Conservation (phyloP, 192 early-diverging fungal species). For the Paraglomus occultum region DNA sequence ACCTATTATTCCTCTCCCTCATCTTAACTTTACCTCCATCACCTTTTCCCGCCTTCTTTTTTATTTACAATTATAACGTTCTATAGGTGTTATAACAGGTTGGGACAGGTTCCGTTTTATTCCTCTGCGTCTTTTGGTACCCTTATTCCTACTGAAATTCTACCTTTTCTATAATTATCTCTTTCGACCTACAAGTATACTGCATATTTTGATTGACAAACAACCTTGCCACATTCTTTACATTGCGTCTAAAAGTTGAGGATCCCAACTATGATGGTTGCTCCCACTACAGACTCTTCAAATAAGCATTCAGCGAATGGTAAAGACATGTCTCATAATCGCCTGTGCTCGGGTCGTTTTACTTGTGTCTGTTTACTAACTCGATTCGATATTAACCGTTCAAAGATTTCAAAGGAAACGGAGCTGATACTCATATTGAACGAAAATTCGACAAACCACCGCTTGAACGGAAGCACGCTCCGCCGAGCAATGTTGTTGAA, state of each 20-base stretch:
- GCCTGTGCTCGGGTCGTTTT: neutral
- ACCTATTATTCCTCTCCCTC: neutral
- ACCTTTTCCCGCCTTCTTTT: neutral
- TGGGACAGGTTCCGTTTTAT: neutral
- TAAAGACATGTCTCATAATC: neutral
- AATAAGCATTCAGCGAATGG: conserved; percentile 12
- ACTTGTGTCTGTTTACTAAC: neutral
- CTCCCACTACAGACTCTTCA: conserved; percentile 2
- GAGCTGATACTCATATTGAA: neutral
- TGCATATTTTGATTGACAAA: neutral
- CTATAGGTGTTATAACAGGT: neutral
- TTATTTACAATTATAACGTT: neutral
- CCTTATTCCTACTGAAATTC: neutral
- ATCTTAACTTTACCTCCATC: neutral
- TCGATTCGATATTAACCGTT: neutral
- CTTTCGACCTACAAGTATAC: neutral
- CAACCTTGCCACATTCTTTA: neutral
- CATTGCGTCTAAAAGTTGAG: neutral
- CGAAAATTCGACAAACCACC: conserved; percentile 18
- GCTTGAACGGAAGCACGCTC: conserved; percentile 1
- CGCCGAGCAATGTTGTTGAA: conserved; percentile 27
- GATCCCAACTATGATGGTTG: conserved; percentile 19
- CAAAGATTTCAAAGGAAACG: neutral
- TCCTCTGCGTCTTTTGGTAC: neutral
- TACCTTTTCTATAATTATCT: neutral